These are phyloP conservation scores for Blastobotrys terrestris DNA, from an alignment of 805 yeast genomes.

Conservation along the genomic window DNA sequence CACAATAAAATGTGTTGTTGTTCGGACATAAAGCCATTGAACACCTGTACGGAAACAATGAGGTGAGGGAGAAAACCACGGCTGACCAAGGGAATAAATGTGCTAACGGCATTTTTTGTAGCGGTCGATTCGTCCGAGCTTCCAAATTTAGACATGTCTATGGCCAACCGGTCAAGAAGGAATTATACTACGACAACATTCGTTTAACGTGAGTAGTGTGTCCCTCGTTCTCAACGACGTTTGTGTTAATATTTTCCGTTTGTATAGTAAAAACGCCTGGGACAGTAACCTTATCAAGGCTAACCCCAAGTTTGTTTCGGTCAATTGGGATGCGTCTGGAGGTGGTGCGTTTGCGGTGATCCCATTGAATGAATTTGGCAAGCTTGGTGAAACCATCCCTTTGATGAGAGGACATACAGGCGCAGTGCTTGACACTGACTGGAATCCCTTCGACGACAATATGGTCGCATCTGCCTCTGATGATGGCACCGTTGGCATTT, in stretches of 20 bases:
- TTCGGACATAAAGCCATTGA: background rate
- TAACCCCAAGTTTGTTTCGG: slow-evolving; percentile 79
- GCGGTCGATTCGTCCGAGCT: slow-evolving; percentile 80
- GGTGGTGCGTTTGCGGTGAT: slow-evolving; percentile 97
- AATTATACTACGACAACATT: slow-evolving; percentile 63
- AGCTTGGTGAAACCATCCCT: slow-evolving; percentile 89
- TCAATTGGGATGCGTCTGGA: slow-evolving; percentile 92
- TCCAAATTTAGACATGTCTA: slow-evolving; percentile 95
- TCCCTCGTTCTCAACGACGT: background rate
- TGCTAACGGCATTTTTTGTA: slow-evolving; percentile 8
- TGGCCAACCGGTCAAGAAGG: slow-evolving; percentile 78
- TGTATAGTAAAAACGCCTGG: slow-evolving; percentile 83
- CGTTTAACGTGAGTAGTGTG: slow-evolving; percentile 29
- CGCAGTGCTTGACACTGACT: slow-evolving; percentile 90
- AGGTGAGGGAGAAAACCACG: background rate
- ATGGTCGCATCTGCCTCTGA: slow-evolving; percentile 75
- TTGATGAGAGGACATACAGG: slow-evolving; percentile 95
- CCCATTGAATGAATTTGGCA: slow-evolving; percentile 81
- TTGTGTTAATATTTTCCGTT: slow-evolving; percentile 28
- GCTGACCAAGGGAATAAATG: background rate
- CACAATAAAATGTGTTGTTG: background rate
- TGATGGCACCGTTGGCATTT: slow-evolving; percentile 74
- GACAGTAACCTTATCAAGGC: slow-evolving; percentile 85
- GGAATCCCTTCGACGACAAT: slow-evolving; percentile 81
- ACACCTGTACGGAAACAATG: slow-evolving; percentile 1